Base-by-base conservation (phyloP, 2,329 filamentous ascomycete species). In the Alternaria sp. region DNA sequence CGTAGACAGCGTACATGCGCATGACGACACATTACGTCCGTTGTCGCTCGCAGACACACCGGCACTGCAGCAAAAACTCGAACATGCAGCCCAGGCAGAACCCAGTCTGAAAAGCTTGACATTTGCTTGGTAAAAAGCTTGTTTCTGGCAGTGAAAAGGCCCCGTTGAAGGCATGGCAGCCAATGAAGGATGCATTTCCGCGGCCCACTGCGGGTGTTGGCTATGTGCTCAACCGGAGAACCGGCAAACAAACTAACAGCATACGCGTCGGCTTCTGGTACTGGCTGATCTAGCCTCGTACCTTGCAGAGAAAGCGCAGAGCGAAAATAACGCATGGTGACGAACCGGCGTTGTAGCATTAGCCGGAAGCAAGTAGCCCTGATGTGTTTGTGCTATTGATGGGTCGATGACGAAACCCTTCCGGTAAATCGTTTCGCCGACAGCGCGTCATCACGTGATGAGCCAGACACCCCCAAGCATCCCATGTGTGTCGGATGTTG, bases 101-200 rank as follows among this genome's bases (percentile, higher is more conserved):
- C 12, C 32, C 17, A 25, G 26, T 13, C n/a, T 26, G 25, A 62
- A 72, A 73, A 71, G 74, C 75, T 76, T 75, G 68, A 70, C 68
- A 62, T 66, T 69, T 56, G 70, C 69, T 74, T 72, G 66, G 59
- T 32, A 36, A 67, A 69, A 73, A 75, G 74, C 74, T 77, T 77
- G 74, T 69, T 69, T 71, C 32, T 11, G 21, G 40, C 15, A 49
- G 43, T 51, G 46, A 54, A 44, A 46, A 19, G 26, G n/a, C 23
- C 28, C 45, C 25, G 23, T 23, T 52, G 26, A 43, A 43, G 12
- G 17, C 30, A 36, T 26, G 30, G 19, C 19, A 44, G 49, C 56
- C 50, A 50, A 59, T 55, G 17, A 59, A 23, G 26, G 17, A 15
- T 23, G 25, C 23, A 46, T 46, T 19, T 17, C 26, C 50, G 43